Base-by-base conservation (phyloP, 1,284 basidiomycete species). In the Rhodotorula sp. region DNA sequence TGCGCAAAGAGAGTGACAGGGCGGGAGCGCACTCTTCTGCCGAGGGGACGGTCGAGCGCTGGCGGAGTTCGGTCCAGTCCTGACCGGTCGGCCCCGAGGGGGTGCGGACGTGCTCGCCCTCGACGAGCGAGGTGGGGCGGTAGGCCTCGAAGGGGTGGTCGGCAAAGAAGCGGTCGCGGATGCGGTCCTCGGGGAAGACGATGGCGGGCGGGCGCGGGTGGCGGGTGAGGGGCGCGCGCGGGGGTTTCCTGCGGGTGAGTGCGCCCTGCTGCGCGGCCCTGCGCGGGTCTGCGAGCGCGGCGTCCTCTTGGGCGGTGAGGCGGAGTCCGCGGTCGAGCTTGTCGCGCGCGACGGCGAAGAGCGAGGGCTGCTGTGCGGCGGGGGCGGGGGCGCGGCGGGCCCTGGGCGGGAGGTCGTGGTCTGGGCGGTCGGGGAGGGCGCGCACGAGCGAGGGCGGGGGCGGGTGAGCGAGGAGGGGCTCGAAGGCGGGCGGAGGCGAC, bases 141-240 rank as follows among this genome's bases (percentile, higher is more conserved):
- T 95, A 91, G 2, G 92, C 90, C 83, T 99, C 95, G 81, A 97
- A 98, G 4, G 96, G 94, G 80, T 97, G 95, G 83, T 99, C 96
- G 65, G 86, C 85, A 84, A 95, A 98, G 86, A 99, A 99, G 81
- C 93, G 92, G 66, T 88, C 85, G 58, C 96, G 88, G 65, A 98
- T 85, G 70, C 87, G 85, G 82, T 99, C 96, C 80, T 95, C 92
- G 45, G 91, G 77, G 81, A 96, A 97, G 61, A 87, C 85, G 70
- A 98, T 87, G 16, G 87, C 86, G 68, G 87, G 78, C 0, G 91
- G 88, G 19, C 84, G 83, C 19, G 86, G 84, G 71, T 87, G 85
- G 67, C 81, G 75, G 62, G 77, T 68, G 71, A 81, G 53, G 13
- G 46, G 27, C 9, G 62, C 44, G n/a, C 65, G 56, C 7, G 65